These are phyloP conservation scores for Populus hybrid DNA, from an alignment of 441 rosid genomes.

Conservation along the genomic window DNA sequence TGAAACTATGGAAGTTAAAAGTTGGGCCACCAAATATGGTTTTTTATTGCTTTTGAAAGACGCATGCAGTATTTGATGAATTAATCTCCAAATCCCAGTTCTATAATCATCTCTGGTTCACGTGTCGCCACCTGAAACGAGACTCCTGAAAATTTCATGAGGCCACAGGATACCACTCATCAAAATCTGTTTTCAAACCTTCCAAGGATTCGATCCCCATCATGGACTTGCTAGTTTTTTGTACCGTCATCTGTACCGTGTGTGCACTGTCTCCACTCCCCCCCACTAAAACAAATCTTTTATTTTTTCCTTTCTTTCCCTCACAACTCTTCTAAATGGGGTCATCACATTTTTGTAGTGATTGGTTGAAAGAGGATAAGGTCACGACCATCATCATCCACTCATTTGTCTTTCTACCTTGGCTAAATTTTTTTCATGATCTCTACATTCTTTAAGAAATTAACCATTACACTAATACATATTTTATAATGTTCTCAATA, in stretches of 20 bases:
- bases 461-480: background rate
- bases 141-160: conserved; percentile 14
- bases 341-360: conserved; percentile 20
- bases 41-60: background rate
- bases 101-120: background rate
- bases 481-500: background rate
- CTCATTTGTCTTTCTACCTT: conserved; percentile 21
- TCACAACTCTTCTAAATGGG: conserved; percentile 4
- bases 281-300: conserved; percentile 22
- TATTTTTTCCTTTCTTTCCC: background rate
- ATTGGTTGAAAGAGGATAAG: conserved; percentile 51
- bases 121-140: conserved; percentile 5
- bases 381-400: conserved; percentile 23
- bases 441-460: background rate
- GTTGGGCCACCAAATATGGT: too few relatives aligned
- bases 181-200: conserved; percentile 14
- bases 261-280: conserved; percentile 39
- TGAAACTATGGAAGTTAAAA: too few relatives aligned
- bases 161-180: conserved; percentile 16
- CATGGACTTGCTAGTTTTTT: conserved; percentile 17
- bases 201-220: conserved; percentile 14
- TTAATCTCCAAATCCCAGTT: background rate
- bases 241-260: conserved; percentile 33
- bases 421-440: conserved; percentile 8
- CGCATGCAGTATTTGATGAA: background rate